Base-by-base conservation (phyloP, 2,329 filamentous ascomycete species). In the Nemania diffusa region DNA sequence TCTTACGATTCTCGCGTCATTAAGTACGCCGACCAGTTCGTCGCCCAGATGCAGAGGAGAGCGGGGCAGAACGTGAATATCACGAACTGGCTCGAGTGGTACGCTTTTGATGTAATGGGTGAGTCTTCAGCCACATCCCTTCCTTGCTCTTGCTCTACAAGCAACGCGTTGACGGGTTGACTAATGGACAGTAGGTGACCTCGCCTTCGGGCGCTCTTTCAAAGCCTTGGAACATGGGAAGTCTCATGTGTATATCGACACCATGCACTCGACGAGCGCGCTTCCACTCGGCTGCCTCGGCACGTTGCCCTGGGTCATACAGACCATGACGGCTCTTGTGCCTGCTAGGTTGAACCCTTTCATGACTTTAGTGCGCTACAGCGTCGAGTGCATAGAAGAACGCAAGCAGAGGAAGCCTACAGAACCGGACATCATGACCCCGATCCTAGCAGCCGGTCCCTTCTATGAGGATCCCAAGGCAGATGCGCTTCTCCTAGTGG, bases 81-180 rank as follows among this genome's bases (percentile, higher is more conserved):
- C 8, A 69, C 68, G 1, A 46, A 67, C 24, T 71, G 68, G 69
- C 61, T 72, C 17, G 61, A 69, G 44, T 69, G 66, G 70, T 72
- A 59, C 40, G 59, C 64, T 8, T 72, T 72, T 51, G 70, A 72
- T 57, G 66, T 71, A 5, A 71, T 72, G 70, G 70, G 69, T 71
- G 57, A 65, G 64, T 37, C n/a, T 44, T 40, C 57, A 5, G n/a
- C 24, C 22, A 13, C 5, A 3, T 22, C 40, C n/a, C 20, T n/a
- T 22, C 17, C 48, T 27, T 8, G 1, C 7, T n/a, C n/a, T n/a
- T n/a, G n/a, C n/a, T n/a, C n/a, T n/a, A n/a, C n/a, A n/a, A n/a
- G 34, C 13, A 26, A 32, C 8, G 50, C 6, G 51, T 5, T 7
- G 40, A 13, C 29, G 6, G 26, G 52, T 37, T 13, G 53, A 20